These are phyloP conservation scores for Verbena officinalis DNA, from an alignment of 257 asterid genomes.

Conservation along the genomic window DNA sequence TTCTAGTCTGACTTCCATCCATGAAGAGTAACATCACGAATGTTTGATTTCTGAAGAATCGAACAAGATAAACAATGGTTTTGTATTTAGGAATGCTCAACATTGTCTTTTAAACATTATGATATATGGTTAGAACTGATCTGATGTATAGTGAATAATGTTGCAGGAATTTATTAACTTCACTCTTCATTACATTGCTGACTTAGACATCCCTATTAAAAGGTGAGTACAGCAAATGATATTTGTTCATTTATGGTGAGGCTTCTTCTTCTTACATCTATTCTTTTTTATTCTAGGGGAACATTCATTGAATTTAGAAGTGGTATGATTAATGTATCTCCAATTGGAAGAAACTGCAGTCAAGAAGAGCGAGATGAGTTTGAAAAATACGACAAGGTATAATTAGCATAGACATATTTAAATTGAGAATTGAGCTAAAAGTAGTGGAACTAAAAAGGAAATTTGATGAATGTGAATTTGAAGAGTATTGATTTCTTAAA, in stretches of 20 bases:
- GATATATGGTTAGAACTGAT: conserved; percentile 3
- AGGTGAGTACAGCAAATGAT: conserved; percentile 51
- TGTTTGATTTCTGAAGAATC: conserved; percentile 19
- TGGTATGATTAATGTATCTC: conserved; percentile 97
- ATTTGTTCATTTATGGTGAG: background rate
- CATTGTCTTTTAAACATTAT: background rate
- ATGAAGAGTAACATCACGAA: background rate
- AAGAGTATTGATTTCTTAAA: conserved; percentile 15
- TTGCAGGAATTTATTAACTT: conserved; percentile 92
- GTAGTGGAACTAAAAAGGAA: too few species aligned
- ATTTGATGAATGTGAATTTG: conserved; percentile 17
- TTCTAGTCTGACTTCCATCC: conserved; percentile 14
- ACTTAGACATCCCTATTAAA: conserved; percentile 94
- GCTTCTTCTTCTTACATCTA: conserved; percentile 16
- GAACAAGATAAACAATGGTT: background rate
- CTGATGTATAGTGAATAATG: conserved; percentile 33
- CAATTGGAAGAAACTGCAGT: conserved; percentile 98
- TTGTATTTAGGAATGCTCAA: conserved; percentile 16
- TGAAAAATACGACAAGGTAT: conserved; percentile 95
- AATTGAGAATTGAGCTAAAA: background rate
- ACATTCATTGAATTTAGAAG: conserved; percentile 95
- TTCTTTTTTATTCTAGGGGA: conserved; percentile 59
- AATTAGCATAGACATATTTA: too few species aligned
- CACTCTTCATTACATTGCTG: conserved; percentile 93
- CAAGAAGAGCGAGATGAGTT: conserved; percentile 97